Base-by-base conservation (phyloP, 495 filamentous ascomycete species). In the Ascobolus immersus region DNA sequence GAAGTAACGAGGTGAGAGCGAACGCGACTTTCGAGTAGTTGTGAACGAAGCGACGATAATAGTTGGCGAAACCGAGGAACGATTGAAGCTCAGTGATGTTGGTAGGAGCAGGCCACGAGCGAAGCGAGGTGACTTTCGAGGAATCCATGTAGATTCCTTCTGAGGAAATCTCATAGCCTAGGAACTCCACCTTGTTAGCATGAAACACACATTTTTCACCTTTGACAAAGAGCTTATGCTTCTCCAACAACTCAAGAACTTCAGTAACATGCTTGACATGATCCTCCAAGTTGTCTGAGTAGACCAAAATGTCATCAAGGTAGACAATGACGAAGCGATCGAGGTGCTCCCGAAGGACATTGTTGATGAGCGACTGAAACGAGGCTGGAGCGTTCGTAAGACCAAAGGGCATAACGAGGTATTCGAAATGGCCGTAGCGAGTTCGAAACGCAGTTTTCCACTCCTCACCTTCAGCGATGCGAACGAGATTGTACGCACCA, bases 361-460 rank as follows among this genome's bases (percentile, higher is more conserved):
- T 24, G 21, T 45, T 44, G 3, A 44, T 45, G 34, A 32, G 38
- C 5, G 29, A 17, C 33, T 45, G 30, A 21, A 40, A 40, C 1
- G 18, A 26, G 1, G 8, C 15, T 0, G 32, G 33, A 8, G 35
- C 21, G 27, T 42, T 45, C 24, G 10, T 14, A 21, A 2, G 14
- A 2, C 6, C 36, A 34, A 52, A 52, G 7, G 44, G 44, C 28
- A 41, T 50, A 4, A 37, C 44, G 30, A 33, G 21, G 20, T 31
- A 54, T 31, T 59, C 28, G 24, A 34, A 59, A 1, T 45, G 27
- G 0, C 47, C 42, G 17, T 47, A 51, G 10, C 36, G 13, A 0
- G 46, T 58, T 7, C 39, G 0, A 3, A 33, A 37, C 9, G 37
- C 24, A 9, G 33, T 44, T 18, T 37, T 40, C 14, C 29, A 40